These are phyloP conservation scores for Vachellia collinsii DNA, from an alignment of 306 rosid genomes.

Conservation along the genomic window DNA sequence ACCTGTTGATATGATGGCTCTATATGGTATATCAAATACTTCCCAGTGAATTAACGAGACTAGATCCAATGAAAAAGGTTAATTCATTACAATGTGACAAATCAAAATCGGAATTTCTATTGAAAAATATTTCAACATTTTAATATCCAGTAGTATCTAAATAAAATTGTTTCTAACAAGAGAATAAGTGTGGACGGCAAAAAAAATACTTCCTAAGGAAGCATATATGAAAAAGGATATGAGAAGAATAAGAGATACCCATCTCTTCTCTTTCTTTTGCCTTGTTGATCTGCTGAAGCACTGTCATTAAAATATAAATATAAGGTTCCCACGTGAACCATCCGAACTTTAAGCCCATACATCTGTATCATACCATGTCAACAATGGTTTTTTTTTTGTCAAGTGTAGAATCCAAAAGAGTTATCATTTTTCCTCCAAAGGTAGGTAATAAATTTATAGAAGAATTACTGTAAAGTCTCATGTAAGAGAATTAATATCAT, in stretches of 20 bases:
- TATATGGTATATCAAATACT: background rate
- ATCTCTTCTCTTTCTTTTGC: background rate
- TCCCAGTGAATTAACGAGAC: background rate
- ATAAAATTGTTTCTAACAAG: too few species aligned
- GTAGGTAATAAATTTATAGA: too few species aligned
- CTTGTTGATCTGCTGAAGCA: background rate
- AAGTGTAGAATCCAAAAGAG: background rate
- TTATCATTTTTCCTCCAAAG: background rate
- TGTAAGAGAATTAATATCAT: too few species aligned
- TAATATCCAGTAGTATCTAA: too few species aligned
- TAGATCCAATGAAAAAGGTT: too few species aligned
- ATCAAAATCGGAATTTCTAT: too few species aligned
- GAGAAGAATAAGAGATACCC: background rate
- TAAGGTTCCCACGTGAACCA: background rate
- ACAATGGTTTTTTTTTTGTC: background rate
- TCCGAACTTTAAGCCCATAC: background rate
- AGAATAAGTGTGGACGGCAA: too few species aligned
- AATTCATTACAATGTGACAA: too few species aligned
- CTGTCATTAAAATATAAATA: background rate
- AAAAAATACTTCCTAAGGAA: background rate
- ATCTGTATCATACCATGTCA: background rate
- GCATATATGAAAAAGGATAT: background rate
- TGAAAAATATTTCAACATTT: too few species aligned
- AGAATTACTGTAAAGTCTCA: too few species aligned
- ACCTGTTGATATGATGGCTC: slow-evolving; percentile 25